These are phyloP conservation scores for Ustilago nuda DNA, from an alignment of 1,284 basidiomycete species.

Conservation along the genomic window DNA sequence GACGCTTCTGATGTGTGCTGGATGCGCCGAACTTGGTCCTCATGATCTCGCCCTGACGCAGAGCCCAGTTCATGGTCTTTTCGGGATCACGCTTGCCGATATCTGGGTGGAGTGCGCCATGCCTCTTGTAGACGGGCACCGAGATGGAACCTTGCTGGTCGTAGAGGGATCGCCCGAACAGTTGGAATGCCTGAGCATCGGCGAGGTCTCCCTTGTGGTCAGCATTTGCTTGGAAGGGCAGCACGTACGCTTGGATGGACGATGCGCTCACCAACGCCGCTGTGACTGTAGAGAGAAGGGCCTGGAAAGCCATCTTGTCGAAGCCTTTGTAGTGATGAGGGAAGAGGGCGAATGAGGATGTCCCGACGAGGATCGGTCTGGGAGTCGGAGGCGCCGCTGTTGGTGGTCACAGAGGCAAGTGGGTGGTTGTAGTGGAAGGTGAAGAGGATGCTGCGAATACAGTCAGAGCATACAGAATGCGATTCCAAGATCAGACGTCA, in stretches of 20 bases:
- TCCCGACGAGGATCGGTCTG: not conserved
- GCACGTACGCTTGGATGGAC: constrained; percentile 31
- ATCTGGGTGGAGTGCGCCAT: constrained; percentile 44
- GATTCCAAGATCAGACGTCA: constrained; percentile 3
- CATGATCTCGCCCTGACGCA: constrained; percentile 50
- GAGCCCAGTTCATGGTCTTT: constrained; percentile 41
- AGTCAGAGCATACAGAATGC: not conserved
- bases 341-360: not conserved
- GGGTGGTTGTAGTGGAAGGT: constrained; percentile 3
- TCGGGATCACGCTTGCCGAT: constrained; percentile 38
- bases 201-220: constrained; percentile 31
- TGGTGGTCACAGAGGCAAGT: not conserved
- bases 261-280: constrained; percentile 41
- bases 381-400: constrained; percentile 1
- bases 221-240: constrained; percentile 33
- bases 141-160: constrained; percentile 28
- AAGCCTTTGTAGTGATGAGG: not conserved
- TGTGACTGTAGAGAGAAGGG: constrained; percentile 31
- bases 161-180: constrained; percentile 29
- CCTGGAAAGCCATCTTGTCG: constrained; percentile 31
- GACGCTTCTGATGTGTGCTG: constrained; percentile 38
- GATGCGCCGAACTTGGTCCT: constrained; percentile 36
- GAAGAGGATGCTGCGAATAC: not conserved
- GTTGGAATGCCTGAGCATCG: constrained; percentile 22
- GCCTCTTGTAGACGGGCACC: constrained; percentile 44